These are phyloP conservation scores for Paxillus involutus DNA, from an alignment of 768 basidiomycete genomes.

Conservation along the genomic window DNA sequence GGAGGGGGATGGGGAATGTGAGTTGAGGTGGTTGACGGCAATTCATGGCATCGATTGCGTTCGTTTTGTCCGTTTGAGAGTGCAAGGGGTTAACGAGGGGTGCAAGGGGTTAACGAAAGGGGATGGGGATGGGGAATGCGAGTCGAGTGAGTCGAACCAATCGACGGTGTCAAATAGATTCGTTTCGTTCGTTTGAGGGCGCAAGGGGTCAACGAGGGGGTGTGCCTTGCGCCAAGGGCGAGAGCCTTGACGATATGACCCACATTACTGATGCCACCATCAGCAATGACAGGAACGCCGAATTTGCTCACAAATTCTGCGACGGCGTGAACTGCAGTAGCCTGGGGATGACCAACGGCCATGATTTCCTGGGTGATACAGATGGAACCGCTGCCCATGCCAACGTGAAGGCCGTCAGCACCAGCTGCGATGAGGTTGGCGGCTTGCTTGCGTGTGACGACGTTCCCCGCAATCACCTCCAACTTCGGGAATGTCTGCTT, in stretches of 20 bases:
- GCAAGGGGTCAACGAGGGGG: no score
- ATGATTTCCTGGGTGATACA: constrained; percentile 99
- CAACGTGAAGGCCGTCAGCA: constrained; percentile 92
- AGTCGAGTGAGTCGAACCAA: no score
- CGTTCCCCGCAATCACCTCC: constrained; percentile 96
- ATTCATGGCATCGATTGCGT: no score
- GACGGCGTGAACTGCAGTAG: constrained; percentile 96
- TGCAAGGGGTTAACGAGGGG: no score
- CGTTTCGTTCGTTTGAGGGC: no score
- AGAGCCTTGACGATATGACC: constrained; percentile 98
- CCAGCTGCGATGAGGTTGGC: constrained; percentile 92
- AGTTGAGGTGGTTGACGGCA: no score
- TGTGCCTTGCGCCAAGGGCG: constrained; percentile 78
- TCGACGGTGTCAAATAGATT: no score
- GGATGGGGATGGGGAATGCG: no score
- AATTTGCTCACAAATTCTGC: constrained; percentile 92
- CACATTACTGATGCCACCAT: constrained; percentile 93
- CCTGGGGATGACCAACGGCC: constrained; percentile 98
- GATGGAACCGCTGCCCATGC: constrained; percentile 98
- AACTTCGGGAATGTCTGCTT: constrained; percentile 82
- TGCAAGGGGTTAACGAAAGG: no score
- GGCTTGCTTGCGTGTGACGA: constrained; percentile 97
- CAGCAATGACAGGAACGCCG: constrained; percentile 95
- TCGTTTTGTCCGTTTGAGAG: no score
- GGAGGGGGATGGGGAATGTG: no score